These are phyloP conservation scores for Gossypium raimondii DNA, from an alignment of 345 rosid species.

Conservation along the genomic window DNA sequence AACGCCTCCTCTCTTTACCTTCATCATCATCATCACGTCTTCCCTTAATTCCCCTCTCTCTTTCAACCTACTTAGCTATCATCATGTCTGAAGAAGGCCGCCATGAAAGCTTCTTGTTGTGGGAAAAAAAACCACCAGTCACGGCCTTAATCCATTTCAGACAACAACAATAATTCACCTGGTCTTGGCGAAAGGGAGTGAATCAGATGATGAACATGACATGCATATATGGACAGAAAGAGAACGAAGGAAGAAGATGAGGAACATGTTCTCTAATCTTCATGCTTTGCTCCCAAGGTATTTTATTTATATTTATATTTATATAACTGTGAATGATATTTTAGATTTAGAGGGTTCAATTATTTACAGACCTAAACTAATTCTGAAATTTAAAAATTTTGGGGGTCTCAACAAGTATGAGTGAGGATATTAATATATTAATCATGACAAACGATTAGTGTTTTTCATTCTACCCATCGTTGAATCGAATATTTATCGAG, in stretches of 20 bases:
- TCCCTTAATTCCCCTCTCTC: neutral
- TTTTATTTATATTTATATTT: no score
- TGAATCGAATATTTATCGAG: no score
- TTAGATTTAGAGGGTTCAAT: no score
- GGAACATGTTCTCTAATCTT: slow-evolving; percentile 60
- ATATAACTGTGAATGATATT: no score
- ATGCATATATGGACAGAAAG: slow-evolving; percentile 73
- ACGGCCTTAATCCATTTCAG: slow-evolving; percentile 37
- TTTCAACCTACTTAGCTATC: neutral
- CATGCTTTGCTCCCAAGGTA: slow-evolving; percentile 81
- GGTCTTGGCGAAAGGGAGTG: slow-evolving; percentile 19
- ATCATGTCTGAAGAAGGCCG: slow-evolving; percentile 21
- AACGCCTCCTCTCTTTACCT: slow-evolving; percentile 7
- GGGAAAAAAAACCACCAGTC: slow-evolving; percentile 26
- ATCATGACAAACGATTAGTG: no score
- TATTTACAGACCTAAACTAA: no score
- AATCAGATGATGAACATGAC: slow-evolving; percentile 39
- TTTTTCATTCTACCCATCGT: no score
- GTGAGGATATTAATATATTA: no score
- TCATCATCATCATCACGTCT: neutral
- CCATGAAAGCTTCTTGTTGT: slow-evolving; percentile 18
- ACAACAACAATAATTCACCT: slow-evolving; percentile 19
- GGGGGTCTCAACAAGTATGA: no score
- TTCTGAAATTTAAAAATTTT: no score
- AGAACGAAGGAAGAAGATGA: slow-evolving; percentile 83